Conservation (phyloP, 371 early-diverging fungal genomes). For the Mucor ambiguus region DNA sequence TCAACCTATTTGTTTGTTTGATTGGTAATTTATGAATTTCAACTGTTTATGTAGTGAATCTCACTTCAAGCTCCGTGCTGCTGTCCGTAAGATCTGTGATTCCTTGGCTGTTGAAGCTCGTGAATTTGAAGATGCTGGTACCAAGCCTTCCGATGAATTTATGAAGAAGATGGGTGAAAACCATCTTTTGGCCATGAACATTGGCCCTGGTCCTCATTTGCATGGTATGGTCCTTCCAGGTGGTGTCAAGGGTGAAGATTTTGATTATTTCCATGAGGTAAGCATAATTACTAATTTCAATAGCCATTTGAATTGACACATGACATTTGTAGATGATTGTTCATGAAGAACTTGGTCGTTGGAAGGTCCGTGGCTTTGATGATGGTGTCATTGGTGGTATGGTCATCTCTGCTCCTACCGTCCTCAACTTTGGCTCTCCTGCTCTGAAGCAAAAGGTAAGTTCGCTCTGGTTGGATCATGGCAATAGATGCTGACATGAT, state of each 20-base stretch:
- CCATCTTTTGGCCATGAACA: slow-evolving; percentile 32
- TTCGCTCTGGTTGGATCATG: neutral
- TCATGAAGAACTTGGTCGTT: slow-evolving; percentile 77
- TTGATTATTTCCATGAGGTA: slow-evolving; percentile 71
- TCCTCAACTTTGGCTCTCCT: slow-evolving; percentile 51
- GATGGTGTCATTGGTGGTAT: slow-evolving; percentile 53
- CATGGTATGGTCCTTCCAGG: slow-evolving; percentile 45
- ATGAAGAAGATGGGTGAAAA: slow-evolving; percentile 50
- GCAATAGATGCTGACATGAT: neutral
- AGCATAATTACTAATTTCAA: slow-evolving; percentile 1
- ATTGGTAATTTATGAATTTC: neutral
- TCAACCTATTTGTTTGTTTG: too few species aligned
- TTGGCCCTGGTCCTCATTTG: slow-evolving; percentile 46
- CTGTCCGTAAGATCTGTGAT: slow-evolving; percentile 43
- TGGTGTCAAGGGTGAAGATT: slow-evolving; percentile 58
- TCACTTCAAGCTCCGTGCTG: slow-evolving; percentile 51
- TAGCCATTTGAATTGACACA: neutral
- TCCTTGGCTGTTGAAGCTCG: slow-evolving; percentile 44
- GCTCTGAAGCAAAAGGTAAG: slow-evolving; percentile 44
- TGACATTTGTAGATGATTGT: slow-evolving; percentile 72
- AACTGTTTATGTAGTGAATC: slow-evolving; percentile 35
- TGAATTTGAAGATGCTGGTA: slow-evolving; percentile 44
- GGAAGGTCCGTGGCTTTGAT: slow-evolving; percentile 45
- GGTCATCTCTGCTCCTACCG: slow-evolving; percentile 63
- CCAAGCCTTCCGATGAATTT: slow-evolving; percentile 49